Evolutionary conservation across 257 asterid genomes (phyloP).

Genomic region (Solanum ahanhuiri): DNA sequence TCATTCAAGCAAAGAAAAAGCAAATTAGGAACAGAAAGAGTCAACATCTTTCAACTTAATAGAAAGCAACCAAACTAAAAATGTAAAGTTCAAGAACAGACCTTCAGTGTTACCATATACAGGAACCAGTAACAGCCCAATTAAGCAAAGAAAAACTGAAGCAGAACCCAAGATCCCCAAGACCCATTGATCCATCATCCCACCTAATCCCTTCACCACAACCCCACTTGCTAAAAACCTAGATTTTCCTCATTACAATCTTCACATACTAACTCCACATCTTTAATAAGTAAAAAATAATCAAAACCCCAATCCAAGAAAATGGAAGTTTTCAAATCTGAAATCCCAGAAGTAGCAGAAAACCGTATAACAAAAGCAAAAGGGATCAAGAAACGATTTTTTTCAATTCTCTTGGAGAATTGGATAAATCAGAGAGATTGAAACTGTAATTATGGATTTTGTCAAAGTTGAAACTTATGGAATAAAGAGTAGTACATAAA

Average conservation of each 20-base stretch:
- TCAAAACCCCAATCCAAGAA: conserved; percentile 2
- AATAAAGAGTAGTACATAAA: not conserved
- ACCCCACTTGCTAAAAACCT: conserved; percentile 2
- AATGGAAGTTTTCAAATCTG: not conserved
- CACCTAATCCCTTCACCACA: conserved; percentile 16
- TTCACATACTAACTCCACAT: conserved; percentile 1
- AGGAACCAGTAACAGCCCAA: conserved; percentile 29
- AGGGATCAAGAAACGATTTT: not conserved
- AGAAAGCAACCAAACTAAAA: not conserved
- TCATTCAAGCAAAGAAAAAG: not conserved
- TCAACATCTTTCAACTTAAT: not conserved
- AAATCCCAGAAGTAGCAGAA: not conserved
- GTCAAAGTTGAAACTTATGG: not conserved
- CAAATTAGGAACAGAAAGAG: not conserved
- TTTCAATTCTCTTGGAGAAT: not conserved
- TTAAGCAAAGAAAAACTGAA: conserved; percentile 24
- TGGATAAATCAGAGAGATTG: not conserved
- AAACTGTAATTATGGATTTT: not conserved
- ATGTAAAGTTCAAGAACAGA: conserved; percentile 8
- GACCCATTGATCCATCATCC: conserved; percentile 48
- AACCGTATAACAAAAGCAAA: not conserved
- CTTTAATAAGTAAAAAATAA: not conserved
- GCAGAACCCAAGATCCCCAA: conserved; percentile 32
- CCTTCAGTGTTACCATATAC: conserved; percentile 84
- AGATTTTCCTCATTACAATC: conserved; percentile 4